Base-by-base conservation (phyloP, 2,329 filamentous ascomycete species). In the Monosporascus sp. region DNA sequence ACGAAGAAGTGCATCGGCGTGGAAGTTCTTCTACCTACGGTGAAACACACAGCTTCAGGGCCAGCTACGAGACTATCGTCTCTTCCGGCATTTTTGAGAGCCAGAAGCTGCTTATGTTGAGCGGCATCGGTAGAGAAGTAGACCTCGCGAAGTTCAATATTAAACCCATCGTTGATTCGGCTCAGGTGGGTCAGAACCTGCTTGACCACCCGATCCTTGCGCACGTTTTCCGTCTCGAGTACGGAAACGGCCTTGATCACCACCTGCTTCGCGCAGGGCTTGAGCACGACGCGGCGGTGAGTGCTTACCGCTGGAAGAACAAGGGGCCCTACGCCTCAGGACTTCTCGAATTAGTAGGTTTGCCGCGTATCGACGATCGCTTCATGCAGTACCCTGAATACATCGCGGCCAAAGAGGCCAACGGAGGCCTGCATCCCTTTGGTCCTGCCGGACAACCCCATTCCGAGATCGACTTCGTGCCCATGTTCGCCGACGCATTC, bases 61-160 rank as follows among this genome's bases (percentile, higher is more conserved):
- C 81, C 38, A 74, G 66, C 24, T 59, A 76, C 69, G 77, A 80
- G 61, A 77, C 78, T 8, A 77, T 73, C 9, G 65, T 80, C 3
- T 73, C 73, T 0, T 64, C 70, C 17, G 84, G 84, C 18, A 77
- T 81, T 1, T 87, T 81, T 67, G 83, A 87, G 68, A 78, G 79
- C 1, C 83, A 83, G 7, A 84, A 88, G 65, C 68, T 88, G 3
- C 78, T 88, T 14, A 82, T 85, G 70, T 76, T 87, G 2, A 81
- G 75, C 50, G 85, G 85, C n/a, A 76, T 88, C 36, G 85, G 85
- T 0, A 82, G 82, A 0, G 62, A 67, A 11, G 63, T 70, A 0
- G 77, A 84, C 58, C 75, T 88, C 6, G 57, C 73, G 20, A 70
- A 72, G 50, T 76, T 80, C 61, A 68, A 72, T n/a, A 86, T 87